These are phyloP conservation scores for Saccharomyces pastorianus DNA, from an alignment of 1,139 yeast genomes.

Conservation along the genomic window DNA sequence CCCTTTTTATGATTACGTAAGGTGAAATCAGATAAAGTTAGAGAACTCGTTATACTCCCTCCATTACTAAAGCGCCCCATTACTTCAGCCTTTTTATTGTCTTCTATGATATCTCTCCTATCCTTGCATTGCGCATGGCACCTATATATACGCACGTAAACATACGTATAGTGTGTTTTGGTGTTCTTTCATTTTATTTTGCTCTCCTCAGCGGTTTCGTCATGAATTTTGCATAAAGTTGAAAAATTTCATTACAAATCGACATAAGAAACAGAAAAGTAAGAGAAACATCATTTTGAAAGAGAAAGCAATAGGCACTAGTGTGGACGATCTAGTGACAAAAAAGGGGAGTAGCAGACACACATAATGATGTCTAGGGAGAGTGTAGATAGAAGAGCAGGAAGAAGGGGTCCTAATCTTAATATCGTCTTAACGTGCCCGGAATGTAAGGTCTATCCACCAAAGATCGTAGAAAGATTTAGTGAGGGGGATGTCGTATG, in stretches of 20 bases:
- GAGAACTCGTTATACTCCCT: neutral
- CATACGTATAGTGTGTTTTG: neutral
- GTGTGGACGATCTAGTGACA: neutral
- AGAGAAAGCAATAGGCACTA: neutral
- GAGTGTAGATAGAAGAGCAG: neutral
- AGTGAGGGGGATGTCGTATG: slow-evolving; percentile 97
- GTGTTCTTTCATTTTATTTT: too few relatives aligned
- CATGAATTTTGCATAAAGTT: neutral
- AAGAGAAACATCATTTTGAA: neutral
- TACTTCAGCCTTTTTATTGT: too few relatives aligned
- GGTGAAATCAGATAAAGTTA: slow-evolving; percentile 11
- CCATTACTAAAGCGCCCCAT: neutral
- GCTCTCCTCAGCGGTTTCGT: neutral
- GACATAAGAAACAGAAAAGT: neutral
- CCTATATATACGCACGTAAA: neutral
- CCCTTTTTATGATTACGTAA: slow-evolving; percentile 15
- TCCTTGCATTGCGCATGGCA: neutral
- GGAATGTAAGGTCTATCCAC: slow-evolving; percentile 92
- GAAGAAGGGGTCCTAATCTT: slow-evolving; percentile 56
- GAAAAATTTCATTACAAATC: neutral
- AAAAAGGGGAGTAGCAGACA: neutral
- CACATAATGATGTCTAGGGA: neutral
- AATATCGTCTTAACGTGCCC: slow-evolving; percentile 91
- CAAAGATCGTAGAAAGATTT: slow-evolving; percentile 88
- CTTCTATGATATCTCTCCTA: neutral